phyloP scores from a whole-genome alignment of 768 basidiomycete genomes.

The Tylopilus felleus region DNA sequence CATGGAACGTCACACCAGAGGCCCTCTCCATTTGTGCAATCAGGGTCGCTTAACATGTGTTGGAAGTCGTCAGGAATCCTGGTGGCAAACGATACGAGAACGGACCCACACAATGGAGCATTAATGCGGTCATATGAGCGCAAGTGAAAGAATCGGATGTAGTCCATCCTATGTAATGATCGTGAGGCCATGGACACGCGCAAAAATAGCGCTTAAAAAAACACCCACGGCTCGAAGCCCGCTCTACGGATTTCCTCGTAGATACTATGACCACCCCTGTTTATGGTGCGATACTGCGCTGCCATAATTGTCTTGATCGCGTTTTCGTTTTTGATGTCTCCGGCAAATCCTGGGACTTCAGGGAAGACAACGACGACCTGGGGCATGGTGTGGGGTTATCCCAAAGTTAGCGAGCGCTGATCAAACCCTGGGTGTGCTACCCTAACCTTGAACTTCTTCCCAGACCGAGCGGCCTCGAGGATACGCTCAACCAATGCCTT shows the following conservation, averaged over 20 bases:
- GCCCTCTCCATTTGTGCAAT: slow-evolving; percentile 69
- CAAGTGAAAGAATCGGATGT: slow-evolving; percentile 90
- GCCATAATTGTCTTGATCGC: slow-evolving; percentile 82
- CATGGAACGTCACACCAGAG: slow-evolving; percentile 75
- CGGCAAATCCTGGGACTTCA: slow-evolving; percentile 87
- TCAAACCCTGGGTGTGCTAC: background rate
- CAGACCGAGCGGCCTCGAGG: slow-evolving; percentile 67
- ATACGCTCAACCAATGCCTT: slow-evolving; percentile 81
- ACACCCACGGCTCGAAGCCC: slow-evolving; percentile 72
- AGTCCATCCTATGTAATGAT: slow-evolving; percentile 54
- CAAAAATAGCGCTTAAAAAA: background rate
- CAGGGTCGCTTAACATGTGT: slow-evolving; percentile 34
- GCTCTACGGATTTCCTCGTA: slow-evolving; percentile 77
- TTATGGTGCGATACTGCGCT: slow-evolving; percentile 84
- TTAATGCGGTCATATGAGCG: slow-evolving; percentile 90
- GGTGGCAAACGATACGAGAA: background rate
- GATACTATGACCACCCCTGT: slow-evolving; percentile 83
- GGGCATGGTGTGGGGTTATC: background rate
- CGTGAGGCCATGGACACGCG: background rate
- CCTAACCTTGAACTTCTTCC: slow-evolving; percentile 72
- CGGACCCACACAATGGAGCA: slow-evolving; percentile 54
- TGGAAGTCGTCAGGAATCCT: slow-evolving; percentile 23
- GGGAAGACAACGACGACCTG: slow-evolving; percentile 87
- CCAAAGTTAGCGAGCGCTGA: background rate
- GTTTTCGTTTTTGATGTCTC: slow-evolving; percentile 66